Evolutionary conservation across 2,329 filamentous ascomycete species (phyloP).

Genomic region (Pseudovirgaria hyperparasitica): DNA sequence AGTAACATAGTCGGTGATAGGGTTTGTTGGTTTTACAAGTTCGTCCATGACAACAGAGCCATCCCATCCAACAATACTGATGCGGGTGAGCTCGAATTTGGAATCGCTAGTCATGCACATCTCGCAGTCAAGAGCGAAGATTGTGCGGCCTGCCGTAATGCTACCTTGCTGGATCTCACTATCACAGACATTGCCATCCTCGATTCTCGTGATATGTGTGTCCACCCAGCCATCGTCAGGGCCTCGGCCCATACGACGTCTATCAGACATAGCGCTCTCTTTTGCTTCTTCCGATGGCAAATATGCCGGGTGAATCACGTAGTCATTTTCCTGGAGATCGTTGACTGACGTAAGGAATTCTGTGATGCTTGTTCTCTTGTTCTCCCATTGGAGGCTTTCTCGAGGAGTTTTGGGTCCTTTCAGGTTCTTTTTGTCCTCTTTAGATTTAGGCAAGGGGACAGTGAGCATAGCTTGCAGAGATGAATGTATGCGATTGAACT

Average conservation of each 20-base stretch:
- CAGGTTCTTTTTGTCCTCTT: conserved; percentile 52
- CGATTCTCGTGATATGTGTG: conserved; percentile 52
- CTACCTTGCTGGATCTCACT: conserved; percentile 65
- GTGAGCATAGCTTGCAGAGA: conserved; percentile 76
- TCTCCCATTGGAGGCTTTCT: conserved; percentile 53
- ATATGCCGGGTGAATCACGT: conserved; percentile 67
- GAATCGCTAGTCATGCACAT: conserved; percentile 85
- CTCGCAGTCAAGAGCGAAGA: conserved; percentile 85
- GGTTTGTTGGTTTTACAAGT: conserved; percentile 76
- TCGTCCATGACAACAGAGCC: conserved; percentile 74
- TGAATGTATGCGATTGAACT: conserved; percentile 69
- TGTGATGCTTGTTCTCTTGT: conserved; percentile 70
- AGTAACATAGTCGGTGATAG: conserved; percentile 89
- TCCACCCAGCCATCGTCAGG: conserved; percentile 66
- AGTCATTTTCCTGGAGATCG: conserved; percentile 74
- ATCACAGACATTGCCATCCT: conserved; percentile 57
- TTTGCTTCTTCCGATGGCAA: conserved; percentile 46
- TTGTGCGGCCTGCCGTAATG: conserved; percentile 65
- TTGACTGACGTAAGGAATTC: conserved; percentile 60
- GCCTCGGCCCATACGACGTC: conserved; percentile 37
- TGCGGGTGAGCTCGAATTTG: conserved; percentile 72
- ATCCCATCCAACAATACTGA: conserved; percentile 80
- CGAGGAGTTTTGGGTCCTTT: conserved; percentile 32
- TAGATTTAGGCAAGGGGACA: conserved; percentile 55
- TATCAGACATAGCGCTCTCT: conserved; percentile 38